Conservation (phyloP, 352 stramenopile species). For the Achlya hypogyna region DNA sequence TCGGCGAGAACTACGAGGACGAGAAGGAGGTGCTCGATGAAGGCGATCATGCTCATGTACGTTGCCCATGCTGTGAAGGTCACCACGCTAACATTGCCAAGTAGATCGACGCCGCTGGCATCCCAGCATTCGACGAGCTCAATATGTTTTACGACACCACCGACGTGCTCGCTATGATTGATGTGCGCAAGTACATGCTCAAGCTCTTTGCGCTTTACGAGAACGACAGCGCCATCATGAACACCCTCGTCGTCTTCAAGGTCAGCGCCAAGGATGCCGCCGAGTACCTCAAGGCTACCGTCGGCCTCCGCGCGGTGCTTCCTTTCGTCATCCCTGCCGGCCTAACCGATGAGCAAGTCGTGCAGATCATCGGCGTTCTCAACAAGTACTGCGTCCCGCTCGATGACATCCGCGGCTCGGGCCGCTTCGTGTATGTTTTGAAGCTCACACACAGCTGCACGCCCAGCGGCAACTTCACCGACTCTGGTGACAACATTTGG, state of each 20-base stretch:
- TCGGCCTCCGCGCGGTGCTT: conserved; percentile 34
- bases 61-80: not conserved
- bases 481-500: conserved; percentile 54
- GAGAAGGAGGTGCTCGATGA: not conserved
- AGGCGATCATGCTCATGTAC: not conserved
- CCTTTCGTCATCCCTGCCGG: conserved; percentile 44
- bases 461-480: conserved; percentile 76
- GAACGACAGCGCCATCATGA: not conserved
- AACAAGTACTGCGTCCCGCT: conserved; percentile 74
- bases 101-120: not conserved
- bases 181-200: conserved; percentile 12
- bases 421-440: conserved; percentile 58
- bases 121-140: not conserved
- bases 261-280: conserved; percentile 24
- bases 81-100: not conserved
- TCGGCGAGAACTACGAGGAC: not conserved
- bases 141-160: not conserved
- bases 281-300: conserved; percentile 32
- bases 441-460: conserved; percentile 64
- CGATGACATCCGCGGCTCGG: conserved; percentile 58
- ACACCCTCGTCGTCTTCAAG: not conserved
- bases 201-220: conserved; percentile 1
- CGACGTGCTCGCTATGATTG: not conserved
- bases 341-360: conserved; percentile 50
- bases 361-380: conserved; percentile 55